These are phyloP conservation scores for Talaromyces marneffei DNA, from an alignment of 2,329 filamentous ascomycete species.

Conservation along the genomic window DNA sequence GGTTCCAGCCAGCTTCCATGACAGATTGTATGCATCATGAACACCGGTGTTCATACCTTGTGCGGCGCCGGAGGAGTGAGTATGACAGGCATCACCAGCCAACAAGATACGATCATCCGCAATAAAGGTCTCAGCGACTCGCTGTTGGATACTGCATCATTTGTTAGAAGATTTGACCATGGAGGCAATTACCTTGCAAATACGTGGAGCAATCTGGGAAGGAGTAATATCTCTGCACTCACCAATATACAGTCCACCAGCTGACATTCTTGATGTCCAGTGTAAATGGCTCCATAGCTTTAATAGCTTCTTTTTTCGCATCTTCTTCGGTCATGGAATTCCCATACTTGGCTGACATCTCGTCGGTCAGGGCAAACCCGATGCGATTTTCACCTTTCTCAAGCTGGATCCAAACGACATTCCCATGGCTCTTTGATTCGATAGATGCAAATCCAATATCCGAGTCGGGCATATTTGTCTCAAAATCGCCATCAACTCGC, in stretches of 20 bases:
- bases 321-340: not conserved
- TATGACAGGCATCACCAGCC: slow-evolving; percentile 18
- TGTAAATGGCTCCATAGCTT: not conserved
- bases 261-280: not conserved
- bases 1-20: slow-evolving; percentile 47
- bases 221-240: not conserved
- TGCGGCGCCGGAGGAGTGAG: slow-evolving; percentile 13
- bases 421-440: not conserved
- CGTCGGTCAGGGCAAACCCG: not conserved
- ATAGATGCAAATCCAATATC: not conserved
- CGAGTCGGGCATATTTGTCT: not conserved
- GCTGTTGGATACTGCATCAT: not conserved
- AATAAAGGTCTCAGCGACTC: not conserved
- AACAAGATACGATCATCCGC: slow-evolving; percentile 29
- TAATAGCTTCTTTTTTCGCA: not conserved
- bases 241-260: not conserved
- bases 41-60: slow-evolving; percentile 33
- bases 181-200: not conserved
- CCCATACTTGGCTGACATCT: not conserved
- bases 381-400: not conserved
- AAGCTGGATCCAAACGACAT: not conserved
- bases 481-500: not conserved
- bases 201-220: not conserved
- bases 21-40: slow-evolving; percentile 53
- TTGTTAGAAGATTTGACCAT: not conserved